Evolutionary conservation across 23 red algal genomes (phyloP).

Genomic region (Gracilaria vermiculophylla): DNA sequence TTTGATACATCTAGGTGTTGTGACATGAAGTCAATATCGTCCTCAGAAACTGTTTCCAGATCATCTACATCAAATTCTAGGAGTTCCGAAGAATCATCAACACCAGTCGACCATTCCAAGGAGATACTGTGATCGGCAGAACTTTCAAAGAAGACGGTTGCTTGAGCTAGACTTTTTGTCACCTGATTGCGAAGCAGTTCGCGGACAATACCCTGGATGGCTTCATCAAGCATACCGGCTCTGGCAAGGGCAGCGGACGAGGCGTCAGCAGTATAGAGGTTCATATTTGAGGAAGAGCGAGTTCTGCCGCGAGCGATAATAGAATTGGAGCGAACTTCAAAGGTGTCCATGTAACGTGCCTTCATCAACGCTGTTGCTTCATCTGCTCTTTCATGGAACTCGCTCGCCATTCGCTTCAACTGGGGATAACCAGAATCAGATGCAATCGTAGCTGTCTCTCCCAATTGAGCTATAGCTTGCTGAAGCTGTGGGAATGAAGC

Average conservation of each 20-base stretch:
- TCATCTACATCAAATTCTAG: slow-evolving; percentile 71
- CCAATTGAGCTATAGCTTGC: slow-evolving; percentile 20
- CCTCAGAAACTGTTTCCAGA: slow-evolving; percentile 44
- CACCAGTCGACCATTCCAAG: slow-evolving; percentile 45
- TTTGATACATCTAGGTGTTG: slow-evolving; percentile 63
- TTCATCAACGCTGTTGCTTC: slow-evolving; percentile 55
- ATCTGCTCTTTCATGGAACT: slow-evolving; percentile 52
- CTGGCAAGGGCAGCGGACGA: slow-evolving; percentile 6
- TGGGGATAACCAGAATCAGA: slow-evolving; percentile 33
- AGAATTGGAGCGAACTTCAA: slow-evolving; percentile 24
- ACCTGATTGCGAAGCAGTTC: slow-evolving; percentile 50
- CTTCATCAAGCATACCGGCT: slow-evolving; percentile 42
- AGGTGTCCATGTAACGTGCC: slow-evolving; percentile 58
- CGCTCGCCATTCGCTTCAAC: slow-evolving; percentile 14
- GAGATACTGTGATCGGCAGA: not conserved
- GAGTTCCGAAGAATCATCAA: slow-evolving; percentile 30
- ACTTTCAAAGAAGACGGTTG: slow-evolving; percentile 50
- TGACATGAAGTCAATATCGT: slow-evolving; percentile 57
- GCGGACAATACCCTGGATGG: slow-evolving; percentile 30
- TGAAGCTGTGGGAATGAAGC: slow-evolving; percentile 31
- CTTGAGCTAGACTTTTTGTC: slow-evolving; percentile 21
- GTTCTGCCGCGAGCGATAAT: slow-evolving; percentile 16
- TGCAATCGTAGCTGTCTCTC: not conserved
- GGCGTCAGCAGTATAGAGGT: not conserved
- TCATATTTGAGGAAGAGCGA: not conserved